Evolutionary conservation across 306 rosid genomes (phyloP), one percentile per base, ranked within the genome.

Genomic region (Prinsepia uniflora): DNA sequence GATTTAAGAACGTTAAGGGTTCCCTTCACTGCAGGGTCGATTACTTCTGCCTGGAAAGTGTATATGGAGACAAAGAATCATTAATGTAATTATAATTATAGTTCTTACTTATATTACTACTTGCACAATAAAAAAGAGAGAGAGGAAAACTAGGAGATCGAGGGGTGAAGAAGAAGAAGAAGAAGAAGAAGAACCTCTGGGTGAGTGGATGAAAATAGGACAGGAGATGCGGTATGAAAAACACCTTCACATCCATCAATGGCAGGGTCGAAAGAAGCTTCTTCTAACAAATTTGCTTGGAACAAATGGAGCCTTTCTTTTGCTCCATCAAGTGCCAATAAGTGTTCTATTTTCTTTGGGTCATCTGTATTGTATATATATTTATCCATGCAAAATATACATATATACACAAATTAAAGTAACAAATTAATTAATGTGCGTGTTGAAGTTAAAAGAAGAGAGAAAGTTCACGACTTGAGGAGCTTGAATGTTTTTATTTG

Each of bases 211-310:
- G 9, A 3, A 4, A 5, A 0, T 6, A 0, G 7, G 7, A 78
- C 71, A 10, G 89, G 87, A 2, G 84, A 87, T 34, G 91, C 91
- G 7, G 85, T 77, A 43, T 87, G 89, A n/a, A 61, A 87, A 87
- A 63, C 91, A 43, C 84, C 85, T 7, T 75, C 44, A 73, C 84
- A 87, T 2, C 84, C 89, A 12, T 82, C 49, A 55, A 87, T 7
- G 57, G 15, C 82, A 46, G 74, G 8, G 43, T 86, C 86, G 53
- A 84, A 86, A 24, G 86, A 77, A 50, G 82, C 88, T 70, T 86
- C 88, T 18, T 84, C 81, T 0, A 86, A 0, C 0, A 86, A 74
- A 72, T 86, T 72, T 19, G 88, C 91, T 67, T 84, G 50, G 42
- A 81, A 68, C 47, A 81, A 43, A 22, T 46, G 70, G 15, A 65